Base-by-base conservation (phyloP, 164 flowering plant genomes). In the Stephania cephalantha region DNA sequence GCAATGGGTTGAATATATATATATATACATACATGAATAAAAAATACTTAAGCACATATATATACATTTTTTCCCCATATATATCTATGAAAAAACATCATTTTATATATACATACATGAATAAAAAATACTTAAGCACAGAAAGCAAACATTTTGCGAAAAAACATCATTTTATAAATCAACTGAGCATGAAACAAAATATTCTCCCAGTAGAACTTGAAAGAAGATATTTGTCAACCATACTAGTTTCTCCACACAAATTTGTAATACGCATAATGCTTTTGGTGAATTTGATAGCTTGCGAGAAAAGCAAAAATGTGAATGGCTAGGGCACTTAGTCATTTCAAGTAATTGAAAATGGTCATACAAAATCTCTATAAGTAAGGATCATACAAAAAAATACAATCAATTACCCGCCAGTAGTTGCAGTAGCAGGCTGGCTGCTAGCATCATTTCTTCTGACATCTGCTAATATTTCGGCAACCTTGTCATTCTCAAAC, bases 371-470 rank as follows among this genome's bases (percentile, higher is more conserved):
- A 35, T 35, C 42, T 35, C 42, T 35, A 35, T 35, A 35, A 35
- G 4, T 35, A 35, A 35, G 42, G 42, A 4, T 35, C 42, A 35
- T 35, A 35, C 42, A 29, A n/a, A n/a, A 12, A 71, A 68, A 75
- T 7, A 67, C 12, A 71, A 25, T 17, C 67, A 90, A 94, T 89
- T 63, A 96, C 99, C 98, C 99, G 83, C 99, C 98, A 75, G 94
- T 91, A 67, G 98, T 94, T 74, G 99, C 95, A 78, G 98, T 89
- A 68, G 98, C 97, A 76, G 93, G 92, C 84, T 92, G 99, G 74
- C 97, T 97, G 76, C 83, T 78, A 67, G 89, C 94, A 86, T 96
- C 98, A 83, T 83, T 91, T 79, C 75, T 88, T 86, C 88, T 87
- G 78, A 96, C 82, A 79, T 92, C 97, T 72, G 87, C 87, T 82